Conservation (phyloP, 2,329 filamentous ascomycete genomes). For the Aureobasidium pullulans region DNA sequence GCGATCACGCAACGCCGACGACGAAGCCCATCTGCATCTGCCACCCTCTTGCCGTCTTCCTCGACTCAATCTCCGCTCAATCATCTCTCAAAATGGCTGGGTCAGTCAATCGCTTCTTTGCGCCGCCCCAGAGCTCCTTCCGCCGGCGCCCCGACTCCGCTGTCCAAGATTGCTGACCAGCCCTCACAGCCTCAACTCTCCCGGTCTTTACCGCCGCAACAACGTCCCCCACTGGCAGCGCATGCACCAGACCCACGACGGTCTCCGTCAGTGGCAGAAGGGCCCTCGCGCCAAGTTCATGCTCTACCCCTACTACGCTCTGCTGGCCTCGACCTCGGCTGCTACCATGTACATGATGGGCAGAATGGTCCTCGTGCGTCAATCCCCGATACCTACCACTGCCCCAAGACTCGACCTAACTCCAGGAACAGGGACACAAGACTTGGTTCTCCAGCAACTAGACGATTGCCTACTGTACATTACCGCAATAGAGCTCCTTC, state of each 20-base stretch:
- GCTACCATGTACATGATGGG: constrained; percentile 61
- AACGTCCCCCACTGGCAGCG: constrained; percentile 68
- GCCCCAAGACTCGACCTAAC: neutral
- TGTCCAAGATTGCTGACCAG: constrained; percentile 2
- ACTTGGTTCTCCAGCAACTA: constrained; percentile 49
- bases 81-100: constrained; percentile 36
- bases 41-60: neutral
- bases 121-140: neutral
- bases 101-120: constrained; percentile 26
- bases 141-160: neutral
- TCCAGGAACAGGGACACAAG: constrained; percentile 56
- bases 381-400: neutral
- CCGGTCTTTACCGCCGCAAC: constrained; percentile 62
- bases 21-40: neutral
- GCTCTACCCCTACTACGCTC: constrained; percentile 62
- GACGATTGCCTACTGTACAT: constrained; percentile 10
- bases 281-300: constrained; percentile 57
- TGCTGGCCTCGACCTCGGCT: constrained; percentile 31
- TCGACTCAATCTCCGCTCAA: constrained; percentile 17
- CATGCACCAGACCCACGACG: constrained; percentile 67
- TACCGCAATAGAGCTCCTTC: constrained; percentile 7
- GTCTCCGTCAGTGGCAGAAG: constrained; percentile 68
- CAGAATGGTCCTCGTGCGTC: constrained; percentile 55
- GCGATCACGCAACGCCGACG: neutral
- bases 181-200: constrained; percentile 19